Evolutionary conservation across 1,139 yeast species (phyloP).

Genomic region (Zygosaccharomyces pseudobailii): DNA sequence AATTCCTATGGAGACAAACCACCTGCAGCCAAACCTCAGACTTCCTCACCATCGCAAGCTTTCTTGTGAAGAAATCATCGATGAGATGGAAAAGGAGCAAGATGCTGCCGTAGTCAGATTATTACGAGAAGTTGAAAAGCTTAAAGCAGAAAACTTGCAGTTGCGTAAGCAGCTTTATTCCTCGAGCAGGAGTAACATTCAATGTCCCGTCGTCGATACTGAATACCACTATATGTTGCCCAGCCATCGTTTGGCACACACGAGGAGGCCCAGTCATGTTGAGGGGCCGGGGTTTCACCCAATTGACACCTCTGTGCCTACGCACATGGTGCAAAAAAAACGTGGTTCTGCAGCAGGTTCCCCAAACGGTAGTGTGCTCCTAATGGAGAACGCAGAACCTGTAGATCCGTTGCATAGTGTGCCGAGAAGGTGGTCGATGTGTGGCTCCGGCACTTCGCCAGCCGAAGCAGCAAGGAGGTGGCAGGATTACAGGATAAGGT

Average conservation of each 20-base stretch:
- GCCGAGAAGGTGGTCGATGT: constrained; percentile 12
- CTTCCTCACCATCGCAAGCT: constrained; percentile 16
- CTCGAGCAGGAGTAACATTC: not conserved
- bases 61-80: constrained; percentile 46
- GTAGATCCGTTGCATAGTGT: constrained; percentile 10
- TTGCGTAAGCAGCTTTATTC: constrained; percentile 18
- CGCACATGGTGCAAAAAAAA: constrained; percentile 16
- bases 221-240: constrained; percentile 6
- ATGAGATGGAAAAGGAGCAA: constrained; percentile 64
- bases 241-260: constrained; percentile 5
- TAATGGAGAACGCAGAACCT: constrained; percentile 5
- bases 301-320: constrained; percentile 16
- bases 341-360: constrained; percentile 17
- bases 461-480: constrained; percentile 9
- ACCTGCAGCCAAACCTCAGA: constrained; percentile 11
- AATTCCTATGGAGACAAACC: constrained; percentile 1
- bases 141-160: constrained; percentile 47
- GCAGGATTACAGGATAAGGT: constrained; percentile 11
- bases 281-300: constrained; percentile 11
- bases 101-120: constrained; percentile 59
- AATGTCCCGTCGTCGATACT: not conserved
- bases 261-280: constrained; percentile 10
- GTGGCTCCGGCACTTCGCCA: constrained; percentile 4
- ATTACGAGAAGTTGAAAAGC: constrained; percentile 49
- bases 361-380: constrained; percentile 6